A percentile compares a stretch with the other conserved stretches of the same genome.
Evolutionary conservation across 2,329 filamentous ascomycete genomes (phyloP).

Genomic region (Stemphylium vesicarium): DNA sequence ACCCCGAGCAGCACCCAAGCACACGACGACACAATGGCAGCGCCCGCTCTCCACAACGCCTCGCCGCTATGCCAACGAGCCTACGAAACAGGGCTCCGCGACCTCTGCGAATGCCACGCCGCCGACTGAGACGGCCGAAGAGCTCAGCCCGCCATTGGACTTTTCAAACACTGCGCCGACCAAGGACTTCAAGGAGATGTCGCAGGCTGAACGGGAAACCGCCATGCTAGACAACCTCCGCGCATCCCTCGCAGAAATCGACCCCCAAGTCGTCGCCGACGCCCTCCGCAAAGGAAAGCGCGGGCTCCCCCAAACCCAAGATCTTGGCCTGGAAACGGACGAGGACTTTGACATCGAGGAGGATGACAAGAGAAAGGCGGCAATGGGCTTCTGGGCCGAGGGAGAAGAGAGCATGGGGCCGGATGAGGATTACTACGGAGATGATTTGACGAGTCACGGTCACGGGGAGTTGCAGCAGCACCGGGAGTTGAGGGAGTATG

Average conservation of each 20-base stretch:
- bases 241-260: slow-evolving; percentile 31
- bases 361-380: slow-evolving; percentile 20
- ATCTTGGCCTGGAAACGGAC: slow-evolving; percentile 27
- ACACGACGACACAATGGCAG: slow-evolving; percentile 37
- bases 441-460: slow-evolving; percentile 82
- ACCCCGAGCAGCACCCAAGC: slow-evolving; percentile 20
- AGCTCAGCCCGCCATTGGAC: slow-evolving; percentile 6
- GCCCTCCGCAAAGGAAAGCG: slow-evolving; percentile 32
- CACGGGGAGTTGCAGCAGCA: slow-evolving; percentile 89
- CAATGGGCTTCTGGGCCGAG: slow-evolving; percentile 46
- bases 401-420: slow-evolving; percentile 60
- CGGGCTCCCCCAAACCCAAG: slow-evolving; percentile 23
- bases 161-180: slow-evolving; percentile 2
- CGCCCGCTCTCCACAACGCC: slow-evolving; percentile 42
- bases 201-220: slow-evolving; percentile 19
- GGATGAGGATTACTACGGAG: slow-evolving; percentile 71
- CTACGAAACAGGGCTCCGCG: slow-evolving; percentile 22
- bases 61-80: slow-evolving; percentile 21
- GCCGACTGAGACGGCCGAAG: slow-evolving; percentile 12
- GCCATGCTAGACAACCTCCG: slow-evolving; percentile 32
- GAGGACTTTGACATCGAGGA: slow-evolving; percentile 35
- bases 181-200: slow-evolving; percentile 7
- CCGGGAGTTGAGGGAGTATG: slow-evolving; percentile 86
- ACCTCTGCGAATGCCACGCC: slow-evolving; percentile 12
- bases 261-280: slow-evolving; percentile 30